Evolutionary conservation across 352 stramenopile genomes (phyloP).

Genomic region (Chrysophaeum taylorii): DNA sequence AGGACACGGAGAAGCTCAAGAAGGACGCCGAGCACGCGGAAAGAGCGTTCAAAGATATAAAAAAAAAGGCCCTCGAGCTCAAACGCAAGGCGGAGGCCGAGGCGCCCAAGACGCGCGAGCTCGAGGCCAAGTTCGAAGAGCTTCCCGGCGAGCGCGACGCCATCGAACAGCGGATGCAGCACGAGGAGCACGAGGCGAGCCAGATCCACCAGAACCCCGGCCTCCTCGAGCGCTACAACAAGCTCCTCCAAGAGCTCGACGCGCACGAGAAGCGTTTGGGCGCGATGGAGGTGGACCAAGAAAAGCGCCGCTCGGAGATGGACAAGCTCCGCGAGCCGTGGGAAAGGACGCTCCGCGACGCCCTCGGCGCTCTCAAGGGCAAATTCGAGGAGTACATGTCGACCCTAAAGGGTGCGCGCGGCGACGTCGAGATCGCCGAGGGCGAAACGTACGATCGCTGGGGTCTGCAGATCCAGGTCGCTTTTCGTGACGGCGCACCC

Average conservation of each 20-base stretch:
- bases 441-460: slow-evolving; percentile 52
- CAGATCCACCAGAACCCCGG: slow-evolving; percentile 43
- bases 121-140: slow-evolving; percentile 32
- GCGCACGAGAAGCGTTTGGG: slow-evolving; percentile 38
- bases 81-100: slow-evolving; percentile 29
- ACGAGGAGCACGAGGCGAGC: slow-evolving; percentile 36
- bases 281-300: slow-evolving; percentile 30
- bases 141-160: slow-evolving; percentile 29
- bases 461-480: slow-evolving; percentile 65
- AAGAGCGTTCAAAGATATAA: slow-evolving; percentile 25
- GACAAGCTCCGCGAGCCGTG: slow-evolving; percentile 32
- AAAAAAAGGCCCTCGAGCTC: slow-evolving; percentile 25
- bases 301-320: slow-evolving; percentile 34
- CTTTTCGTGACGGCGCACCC: slow-evolving; percentile 52
- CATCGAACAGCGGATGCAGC: slow-evolving; percentile 35
- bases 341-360: slow-evolving; percentile 32
- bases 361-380: slow-evolving; percentile 38
- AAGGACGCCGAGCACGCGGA: slow-evolving; percentile 16
- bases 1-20: slow-evolving; percentile 18
- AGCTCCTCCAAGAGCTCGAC: slow-evolving; percentile 40
- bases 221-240: slow-evolving; percentile 43
- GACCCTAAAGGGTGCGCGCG: slow-evolving; percentile 29
- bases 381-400: slow-evolving; percentile 43
- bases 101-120: slow-evolving; percentile 29
- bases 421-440: slow-evolving; percentile 43